Base-by-base conservation (phyloP, 257 asterid genomes). In the Eucommia ulmoides region DNA sequence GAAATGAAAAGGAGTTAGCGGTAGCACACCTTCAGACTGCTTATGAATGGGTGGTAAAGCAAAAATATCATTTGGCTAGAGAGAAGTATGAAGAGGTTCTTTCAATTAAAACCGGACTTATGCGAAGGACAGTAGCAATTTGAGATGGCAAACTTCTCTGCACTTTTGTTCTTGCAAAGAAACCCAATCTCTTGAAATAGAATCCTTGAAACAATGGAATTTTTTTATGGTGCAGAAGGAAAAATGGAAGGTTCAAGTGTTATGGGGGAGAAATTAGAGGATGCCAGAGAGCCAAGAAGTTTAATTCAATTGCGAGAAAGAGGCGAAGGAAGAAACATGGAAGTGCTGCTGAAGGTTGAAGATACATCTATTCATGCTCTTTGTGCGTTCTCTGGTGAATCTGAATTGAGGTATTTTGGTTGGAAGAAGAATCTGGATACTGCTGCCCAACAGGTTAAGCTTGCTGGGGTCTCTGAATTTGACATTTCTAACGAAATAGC, bases 71-170 rank as follows among this genome's bases (percentile, higher is more conserved):
- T 47, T 65, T 78, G 24, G 97, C 99, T 23, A 83, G 51, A 53
- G 71, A 70, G 66, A 91, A 91, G 61, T 91, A 86, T 17, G 99
- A 86, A 61, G 80, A 86, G 70, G 93, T 96, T 12, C 66, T 91
- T 20, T 35, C 23, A 19, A 74, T 83, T 48, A 91, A 91, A n/a
- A 65, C 84, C 89, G 0, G 95, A 91, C 62, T 89, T 89, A 54
- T 85, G 80, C 18, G 96, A 85, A 64, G 94, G 98, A 18, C 97
- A 89, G 64, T 94, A 85, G 60, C 99, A 91, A 52, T 91, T 91
- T 63, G 99, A 91, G 65, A 86, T 83, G 99, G 95, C 96, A 2
- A 91, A 91, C 99, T 91, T 23, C 91, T 83, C 24, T 91, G 99
- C 96, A 86, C 99, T 2, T 91, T 73, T 33, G 74, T 83, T 42